Evolutionary conservation across 2,329 filamentous ascomycete species (phyloP).

Genomic region (Mycocentrospora acerina): DNA sequence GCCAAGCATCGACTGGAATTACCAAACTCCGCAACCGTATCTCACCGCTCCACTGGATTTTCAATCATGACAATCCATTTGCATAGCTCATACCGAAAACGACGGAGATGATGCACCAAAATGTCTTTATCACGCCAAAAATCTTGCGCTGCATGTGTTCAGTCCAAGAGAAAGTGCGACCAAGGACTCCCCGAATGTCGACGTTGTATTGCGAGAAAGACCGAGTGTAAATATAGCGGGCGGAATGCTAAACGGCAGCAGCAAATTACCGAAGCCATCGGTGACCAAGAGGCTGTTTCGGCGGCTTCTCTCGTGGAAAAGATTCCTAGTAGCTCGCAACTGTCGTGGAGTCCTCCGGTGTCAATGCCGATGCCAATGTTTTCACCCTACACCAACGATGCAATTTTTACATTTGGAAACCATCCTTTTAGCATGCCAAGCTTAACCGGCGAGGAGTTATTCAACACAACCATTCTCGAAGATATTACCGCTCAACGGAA

Average conservation of each 20-base stretch:
- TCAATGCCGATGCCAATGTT: too few relatives aligned
- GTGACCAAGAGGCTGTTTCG: too few relatives aligned
- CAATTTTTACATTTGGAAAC: conserved; percentile 9
- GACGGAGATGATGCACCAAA: background rate
- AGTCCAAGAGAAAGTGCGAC: conserved; percentile 17
- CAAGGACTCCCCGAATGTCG: conserved; percentile 11
- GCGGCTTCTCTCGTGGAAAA: too few relatives aligned
- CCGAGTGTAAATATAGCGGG: conserved; percentile 12
- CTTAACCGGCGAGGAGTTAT: too few relatives aligned
- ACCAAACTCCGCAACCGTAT: background rate
- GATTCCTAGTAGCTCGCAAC: too few relatives aligned
- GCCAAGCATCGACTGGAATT: background rate
- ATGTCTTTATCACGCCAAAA: conserved; percentile 11
- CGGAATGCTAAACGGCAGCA: background rate
- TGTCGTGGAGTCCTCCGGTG: too few relatives aligned
- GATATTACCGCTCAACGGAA: too few relatives aligned
- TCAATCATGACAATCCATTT: too few relatives aligned
- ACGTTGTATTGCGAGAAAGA: conserved; percentile 12
- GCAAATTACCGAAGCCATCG: too few relatives aligned
- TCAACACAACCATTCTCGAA: too few relatives aligned
- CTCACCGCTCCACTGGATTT: too few relatives aligned
- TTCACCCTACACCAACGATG: conserved; percentile 1
- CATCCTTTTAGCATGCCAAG: conserved; percentile 12
- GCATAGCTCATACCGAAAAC: too few relatives aligned
- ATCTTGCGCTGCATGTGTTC: conserved; percentile 16